Conservation (phyloP, 2,329 filamentous ascomycete genomes). For the Stagonosporopsis cucurbitacearum region DNA sequence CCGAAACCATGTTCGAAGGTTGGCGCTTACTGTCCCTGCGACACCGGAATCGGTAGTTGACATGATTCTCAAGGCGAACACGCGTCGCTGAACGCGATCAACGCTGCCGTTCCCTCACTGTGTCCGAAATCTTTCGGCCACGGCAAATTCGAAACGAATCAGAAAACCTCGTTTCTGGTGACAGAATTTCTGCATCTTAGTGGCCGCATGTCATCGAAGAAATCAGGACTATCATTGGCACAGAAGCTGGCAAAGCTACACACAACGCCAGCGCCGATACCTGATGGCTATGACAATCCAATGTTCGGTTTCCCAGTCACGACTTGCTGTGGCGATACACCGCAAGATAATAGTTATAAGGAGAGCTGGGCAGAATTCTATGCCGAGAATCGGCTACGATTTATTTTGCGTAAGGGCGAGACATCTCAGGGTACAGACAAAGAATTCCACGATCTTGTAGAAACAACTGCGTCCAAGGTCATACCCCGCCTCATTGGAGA, state of each 20-base stretch:
- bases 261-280: conserved; percentile 72
- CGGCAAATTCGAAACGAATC: conserved; percentile 61
- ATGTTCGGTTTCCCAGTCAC: conserved; percentile 84
- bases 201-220: conserved; percentile 34
- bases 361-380: conserved; percentile 86
- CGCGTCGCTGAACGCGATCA: conserved; percentile 81
- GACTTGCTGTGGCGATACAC: conserved; percentile 86
- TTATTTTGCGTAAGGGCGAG: conserved; percentile 66
- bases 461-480: conserved; percentile 67
- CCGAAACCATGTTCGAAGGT: conserved; percentile 75
- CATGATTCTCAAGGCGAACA: conserved; percentile 69
- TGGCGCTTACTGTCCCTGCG: background rate
- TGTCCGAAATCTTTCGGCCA: conserved; percentile 79
- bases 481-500: conserved; percentile 80
- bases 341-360: conserved; percentile 78
- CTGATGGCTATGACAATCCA: conserved; percentile 63
- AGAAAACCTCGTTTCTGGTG: conserved; percentile 62
- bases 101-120: conserved; percentile 72
- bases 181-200: conserved; percentile 78
- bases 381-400: conserved; percentile 73
- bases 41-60: conserved; percentile 16
- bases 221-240: conserved; percentile 63
- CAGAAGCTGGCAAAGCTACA: conserved; percentile 81
- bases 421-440: conserved; percentile 68
- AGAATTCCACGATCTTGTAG: conserved; percentile 68